Base-by-base conservation (phyloP, 164 flowering plant genomes). In the Akebia trifoliata region DNA sequence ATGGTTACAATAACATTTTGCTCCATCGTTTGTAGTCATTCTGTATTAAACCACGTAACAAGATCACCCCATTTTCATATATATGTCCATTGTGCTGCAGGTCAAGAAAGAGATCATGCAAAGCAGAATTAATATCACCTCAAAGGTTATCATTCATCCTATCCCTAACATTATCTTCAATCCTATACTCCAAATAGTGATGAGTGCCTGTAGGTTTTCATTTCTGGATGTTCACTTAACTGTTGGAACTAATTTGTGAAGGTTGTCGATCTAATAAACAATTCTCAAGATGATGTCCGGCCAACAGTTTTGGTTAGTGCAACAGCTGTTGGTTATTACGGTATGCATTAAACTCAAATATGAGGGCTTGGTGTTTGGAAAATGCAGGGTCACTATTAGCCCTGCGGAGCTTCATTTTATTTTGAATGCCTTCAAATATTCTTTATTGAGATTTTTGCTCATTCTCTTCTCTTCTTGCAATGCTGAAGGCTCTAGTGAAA, bases 321-420 rank as follows among this genome's bases (percentile, higher is more conserved):
- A 56, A 87, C 96, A 17, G 98, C 98, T 20, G 74, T 92, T 69
- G 98, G 98, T 70, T 92, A 87, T 75, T 92, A 92, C 71, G 98
- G 96, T 92, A 43, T 21, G 84, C 18, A 22, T 39, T 48, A 14
- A 21, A 12, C 20, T 36, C 45, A 9, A 1, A 28, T 36, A 36
- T 26, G 2, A 18, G 8, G n/a, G 15, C 25, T 39, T 42, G n/a
- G n/a, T n/a, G n/a, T n/a, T n/a, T n/a, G n/a, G n/a, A n/a, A n/a
- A n/a, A n/a, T n/a, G n/a, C n/a, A n/a, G n/a, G n/a, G n/a, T n/a
- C n/a, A n/a, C n/a, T n/a, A n/a, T n/a, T n/a, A n/a, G n/a, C n/a
- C n/a, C n/a, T n/a, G n/a, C n/a, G n/a, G n/a, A n/a, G n/a, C n/a
- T 15, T 47, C 24, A 7, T 26, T 22, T 31, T 30, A 17, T 31